Conservation (phyloP, 805 yeast genomes). For the Wickerhamiella qilinensis region DNA sequence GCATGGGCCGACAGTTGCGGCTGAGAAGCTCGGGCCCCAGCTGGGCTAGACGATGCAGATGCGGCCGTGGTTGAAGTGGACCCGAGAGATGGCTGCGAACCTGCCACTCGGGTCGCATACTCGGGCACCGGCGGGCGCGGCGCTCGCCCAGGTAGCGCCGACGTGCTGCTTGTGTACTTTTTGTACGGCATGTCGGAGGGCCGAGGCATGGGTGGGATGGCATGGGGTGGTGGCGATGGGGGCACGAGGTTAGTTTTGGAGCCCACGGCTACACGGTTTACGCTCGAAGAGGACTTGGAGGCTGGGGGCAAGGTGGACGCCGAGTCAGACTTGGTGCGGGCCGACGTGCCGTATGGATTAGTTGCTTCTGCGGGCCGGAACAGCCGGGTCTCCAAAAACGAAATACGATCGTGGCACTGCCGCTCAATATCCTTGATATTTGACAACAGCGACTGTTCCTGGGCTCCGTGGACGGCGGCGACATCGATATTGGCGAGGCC, state of each 20-base stretch:
- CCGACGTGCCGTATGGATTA: conserved; percentile 16
- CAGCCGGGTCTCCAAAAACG: conserved; percentile 12
- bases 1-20: neutral
- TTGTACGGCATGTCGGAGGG: conserved; percentile 15
- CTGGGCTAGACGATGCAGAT: neutral
- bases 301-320: neutral
- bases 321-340: neutral
- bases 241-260: conserved; percentile 5
- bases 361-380: conserved; percentile 6
- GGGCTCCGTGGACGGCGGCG: conserved; percentile 19
- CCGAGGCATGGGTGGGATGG: conserved; percentile 7
- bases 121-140: neutral
- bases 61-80: neutral
- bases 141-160: neutral
- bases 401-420: conserved; percentile 25
- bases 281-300: conserved; percentile 1
- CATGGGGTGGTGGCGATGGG: conserved; percentile 1
- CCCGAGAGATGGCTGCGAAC: neutral
- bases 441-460: conserved; percentile 22
- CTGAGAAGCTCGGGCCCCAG: neutral
- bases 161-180: conserved; percentile 7
- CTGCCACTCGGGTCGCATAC: neutral
- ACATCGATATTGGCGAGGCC: conserved; percentile 20
- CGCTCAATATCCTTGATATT: conserved; percentile 25
- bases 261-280: conserved; percentile 15